Conservation (phyloP, 129 eudicot genomes). For the Tanacetum coccineum region DNA sequence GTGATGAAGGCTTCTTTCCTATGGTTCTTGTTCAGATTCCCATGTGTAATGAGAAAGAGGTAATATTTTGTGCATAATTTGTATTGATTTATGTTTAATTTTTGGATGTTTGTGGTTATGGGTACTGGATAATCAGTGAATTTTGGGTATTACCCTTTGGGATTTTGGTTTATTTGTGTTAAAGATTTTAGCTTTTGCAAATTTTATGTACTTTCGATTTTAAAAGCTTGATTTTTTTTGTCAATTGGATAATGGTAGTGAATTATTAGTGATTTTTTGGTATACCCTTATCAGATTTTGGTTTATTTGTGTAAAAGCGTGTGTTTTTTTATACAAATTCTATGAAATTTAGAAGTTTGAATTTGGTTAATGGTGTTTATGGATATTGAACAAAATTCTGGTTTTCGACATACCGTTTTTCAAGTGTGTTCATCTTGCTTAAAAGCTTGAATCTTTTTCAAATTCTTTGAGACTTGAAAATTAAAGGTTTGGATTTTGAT, state of each 20-base stretch:
- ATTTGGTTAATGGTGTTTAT: neutral
- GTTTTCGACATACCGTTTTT: neutral
- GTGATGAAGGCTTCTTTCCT: conserved; percentile 67
- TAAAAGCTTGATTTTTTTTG: neutral
- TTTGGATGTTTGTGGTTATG: neutral
- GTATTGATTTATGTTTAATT: neutral
- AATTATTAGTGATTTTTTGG: neutral
- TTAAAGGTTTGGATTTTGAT: neutral
- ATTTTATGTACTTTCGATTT: neutral
- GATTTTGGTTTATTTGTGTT: too few relatives aligned
- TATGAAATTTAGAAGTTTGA: neutral
- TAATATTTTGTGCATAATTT: conserved; percentile 12
- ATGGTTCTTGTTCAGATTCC: conserved; percentile 99
- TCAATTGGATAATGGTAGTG: neutral
- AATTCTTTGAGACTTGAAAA: neutral
- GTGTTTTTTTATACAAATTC: neutral
- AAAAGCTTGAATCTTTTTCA: neutral
- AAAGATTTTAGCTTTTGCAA: neutral
- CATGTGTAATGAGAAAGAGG: conserved; percentile 97
- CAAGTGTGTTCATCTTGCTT: neutral
- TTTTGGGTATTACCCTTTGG: too few relatives aligned
- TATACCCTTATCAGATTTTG: neutral
- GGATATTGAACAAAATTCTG: neutral
- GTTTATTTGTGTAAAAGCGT: neutral
- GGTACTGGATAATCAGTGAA: too few relatives aligned